Evolutionary conservation across 345 rosid genomes (phyloP).

Genomic region (Brassica carinata): DNA sequence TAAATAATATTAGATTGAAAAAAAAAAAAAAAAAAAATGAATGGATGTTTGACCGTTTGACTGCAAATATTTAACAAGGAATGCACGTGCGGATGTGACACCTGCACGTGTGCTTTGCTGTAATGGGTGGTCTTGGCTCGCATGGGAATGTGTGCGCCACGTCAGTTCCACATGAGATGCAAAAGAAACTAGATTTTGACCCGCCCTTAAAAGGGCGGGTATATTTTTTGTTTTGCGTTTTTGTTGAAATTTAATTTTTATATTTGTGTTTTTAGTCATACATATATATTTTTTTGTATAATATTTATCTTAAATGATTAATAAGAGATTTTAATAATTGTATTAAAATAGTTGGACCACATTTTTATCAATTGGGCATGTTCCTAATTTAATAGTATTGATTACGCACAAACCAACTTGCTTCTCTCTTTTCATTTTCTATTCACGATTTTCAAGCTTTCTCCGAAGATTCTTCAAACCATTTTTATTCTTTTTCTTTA

Average conservation of each 20-base stretch:
- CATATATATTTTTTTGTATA: too few species aligned
- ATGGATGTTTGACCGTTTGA: slow-evolving; percentile 35
- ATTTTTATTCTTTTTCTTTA: slow-evolving; percentile 1
- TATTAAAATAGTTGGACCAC: too few species aligned
- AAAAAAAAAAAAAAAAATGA: neutral
- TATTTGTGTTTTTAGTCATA: too few species aligned
- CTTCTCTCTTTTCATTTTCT: slow-evolving; percentile 10
- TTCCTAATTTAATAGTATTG: too few species aligned
- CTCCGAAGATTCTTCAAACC: slow-evolving; percentile 27
- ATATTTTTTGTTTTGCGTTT: too few species aligned
- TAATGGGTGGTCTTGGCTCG: slow-evolving; percentile 22
- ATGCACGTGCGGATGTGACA: slow-evolving; percentile 34
- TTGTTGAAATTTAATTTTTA: too few species aligned
- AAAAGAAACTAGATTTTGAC: too few species aligned
- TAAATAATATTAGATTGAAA: too few species aligned
- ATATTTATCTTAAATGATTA: too few species aligned
- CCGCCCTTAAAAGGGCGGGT: too few species aligned
- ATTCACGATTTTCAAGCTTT: slow-evolving; percentile 18
- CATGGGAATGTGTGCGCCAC: slow-evolving; percentile 36
- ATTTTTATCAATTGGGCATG: too few species aligned
- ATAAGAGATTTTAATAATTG: too few species aligned
- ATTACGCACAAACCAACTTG: slow-evolving; percentile 25
- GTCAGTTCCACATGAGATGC: slow-evolving; percentile 37
- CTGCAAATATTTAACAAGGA: neutral
- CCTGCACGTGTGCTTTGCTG: slow-evolving; percentile 41